phyloP scores from a whole-genome alignment of 2,329 filamentous ascomycete genomes.

The Elsinoe australis region DNA sequence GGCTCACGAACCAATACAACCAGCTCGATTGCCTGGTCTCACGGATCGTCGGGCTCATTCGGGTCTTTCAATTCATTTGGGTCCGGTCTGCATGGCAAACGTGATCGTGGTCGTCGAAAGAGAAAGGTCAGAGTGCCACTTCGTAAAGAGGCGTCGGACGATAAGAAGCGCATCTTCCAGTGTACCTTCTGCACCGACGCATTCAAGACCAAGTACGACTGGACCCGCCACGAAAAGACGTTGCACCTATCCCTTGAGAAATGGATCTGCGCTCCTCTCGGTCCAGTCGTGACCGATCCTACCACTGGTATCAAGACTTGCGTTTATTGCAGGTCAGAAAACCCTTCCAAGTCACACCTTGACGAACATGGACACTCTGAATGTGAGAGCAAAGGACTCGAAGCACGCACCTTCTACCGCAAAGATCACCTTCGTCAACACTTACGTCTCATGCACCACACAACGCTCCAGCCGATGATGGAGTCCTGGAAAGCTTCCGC shows the following conservation, averaged over 20 bases:
- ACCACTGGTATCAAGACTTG: constrained; percentile 50
- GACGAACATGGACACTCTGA: constrained; percentile 53
- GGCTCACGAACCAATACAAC: constrained; percentile 18
- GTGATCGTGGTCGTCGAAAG: constrained; percentile 48
- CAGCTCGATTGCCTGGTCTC: constrained; percentile 43
- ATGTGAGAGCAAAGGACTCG: constrained; percentile 59
- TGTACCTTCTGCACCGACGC: constrained; percentile 53
- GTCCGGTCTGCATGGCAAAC: constrained; percentile 46
- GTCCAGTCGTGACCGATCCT: constrained; percentile 50
- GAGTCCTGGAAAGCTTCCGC: constrained; percentile 56
- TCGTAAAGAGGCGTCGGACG: constrained; percentile 31
- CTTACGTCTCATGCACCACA: constrained; percentile 52
- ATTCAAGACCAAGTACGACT: constrained; percentile 52
- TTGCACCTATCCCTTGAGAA: constrained; percentile 59
- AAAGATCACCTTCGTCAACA: constrained; percentile 58
- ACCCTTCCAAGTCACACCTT: constrained; percentile 50
- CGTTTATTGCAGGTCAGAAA: constrained; percentile 50
- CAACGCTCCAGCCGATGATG: constrained; percentile 55
- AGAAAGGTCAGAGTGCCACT: constrained; percentile 28
- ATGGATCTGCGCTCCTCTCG: constrained; percentile 53
- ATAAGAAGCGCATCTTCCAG: constrained; percentile 44
- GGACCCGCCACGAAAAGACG: constrained; percentile 59
- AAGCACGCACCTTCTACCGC: constrained; percentile 56
- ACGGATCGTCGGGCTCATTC: constrained; percentile 49
- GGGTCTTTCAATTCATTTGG: constrained; percentile 48